Evolutionary conservation across 257 asterid genomes (phyloP), one percentile per base, ranked within the genome.

Genomic region (Solanum chmielewskii): DNA sequence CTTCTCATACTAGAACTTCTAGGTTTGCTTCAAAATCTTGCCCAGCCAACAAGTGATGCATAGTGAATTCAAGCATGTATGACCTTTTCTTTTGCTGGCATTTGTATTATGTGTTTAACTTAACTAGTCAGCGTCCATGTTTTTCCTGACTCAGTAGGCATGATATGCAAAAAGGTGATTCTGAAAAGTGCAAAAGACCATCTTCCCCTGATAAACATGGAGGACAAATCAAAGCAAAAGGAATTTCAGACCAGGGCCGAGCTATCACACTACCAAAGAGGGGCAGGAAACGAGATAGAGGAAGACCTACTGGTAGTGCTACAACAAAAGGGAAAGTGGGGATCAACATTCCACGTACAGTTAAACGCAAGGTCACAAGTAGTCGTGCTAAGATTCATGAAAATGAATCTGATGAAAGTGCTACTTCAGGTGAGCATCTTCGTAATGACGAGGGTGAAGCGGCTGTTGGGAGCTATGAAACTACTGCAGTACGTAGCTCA

Each of bases 361-460:
- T 89, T 44, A 90, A 94, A 84, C 85, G 93, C 47, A 93, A 94
- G 68, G 86, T 52, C 4, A 93, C 92, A 66, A 91, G 90, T 89
- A 94, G 90, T 85, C 92, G 94, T 27, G 96, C 95, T 80, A 95
- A 93, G 91, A 93, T 96, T 80, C 25, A 44, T 85, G 98, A 91
- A 86, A 84, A 88, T 82, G 95, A 93, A 90, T 93, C 97, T 21
- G 97, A 93, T 89, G 86, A 92, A 66, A 86, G 45, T 87, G 89
- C 89, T 76, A 86, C 93, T 77, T 85, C 89, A 39, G 88, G 84
- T 29, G 90, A 87, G 39, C 87, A 20, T 44, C 83, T 45, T 45
- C 27, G 25, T 42, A 86, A 89, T 83, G 84, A 88, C 47, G 91
- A 86, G 66, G 82, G 49, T 77, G 90, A 83, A 66, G 87, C 8